These are phyloP conservation scores for Leccinum subgranulosum DNA, from an alignment of 768 basidiomycete species.

Conservation along the genomic window DNA sequence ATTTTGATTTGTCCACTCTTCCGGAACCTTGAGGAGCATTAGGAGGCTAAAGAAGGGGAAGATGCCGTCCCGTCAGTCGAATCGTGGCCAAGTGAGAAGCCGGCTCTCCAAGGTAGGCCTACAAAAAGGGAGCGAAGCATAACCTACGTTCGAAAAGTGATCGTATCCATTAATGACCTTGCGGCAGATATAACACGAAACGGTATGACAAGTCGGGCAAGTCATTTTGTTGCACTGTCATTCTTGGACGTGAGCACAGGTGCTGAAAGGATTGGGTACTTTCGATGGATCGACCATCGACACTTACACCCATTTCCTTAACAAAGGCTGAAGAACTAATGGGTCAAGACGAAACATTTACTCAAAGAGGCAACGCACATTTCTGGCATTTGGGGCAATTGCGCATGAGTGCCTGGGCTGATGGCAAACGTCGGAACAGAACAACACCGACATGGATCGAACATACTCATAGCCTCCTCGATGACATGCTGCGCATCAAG, in stretches of 20 bases:
- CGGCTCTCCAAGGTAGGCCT: not conserved
- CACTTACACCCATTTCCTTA: constrained; percentile 71
- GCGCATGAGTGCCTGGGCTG: constrained; percentile 79
- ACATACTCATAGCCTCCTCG: constrained; percentile 89
- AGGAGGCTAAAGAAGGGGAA: constrained; percentile 16
- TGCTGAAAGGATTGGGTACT: not conserved
- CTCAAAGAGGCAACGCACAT: constrained; percentile 40
- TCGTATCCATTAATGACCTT: constrained; percentile 71
- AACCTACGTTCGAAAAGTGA: constrained; percentile 59
- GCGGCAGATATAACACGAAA: constrained; percentile 86
- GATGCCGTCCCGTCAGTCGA: constrained; percentile 7
- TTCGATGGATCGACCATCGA: not conserved
- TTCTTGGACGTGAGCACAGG: not conserved
- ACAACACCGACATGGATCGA: constrained; percentile 15
- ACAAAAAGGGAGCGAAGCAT: not conserved
- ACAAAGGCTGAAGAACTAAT: constrained; percentile 58
- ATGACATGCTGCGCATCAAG: constrained; percentile 73
- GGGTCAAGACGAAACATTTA: not conserved
- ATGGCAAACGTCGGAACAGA: constrained; percentile 2
- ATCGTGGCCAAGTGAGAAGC: not conserved
- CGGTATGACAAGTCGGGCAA: constrained; percentile 65
- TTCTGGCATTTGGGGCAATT: constrained; percentile 86
- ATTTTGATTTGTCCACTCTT: constrained; percentile 42
- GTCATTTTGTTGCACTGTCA: constrained; percentile 89
- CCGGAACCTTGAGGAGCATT: constrained; percentile 6